Evolutionary conservation across 2,329 filamentous ascomycete species (phyloP), one percentile per base, ranked within the genome.

Genomic region (Cercospora brassicicola): DNA sequence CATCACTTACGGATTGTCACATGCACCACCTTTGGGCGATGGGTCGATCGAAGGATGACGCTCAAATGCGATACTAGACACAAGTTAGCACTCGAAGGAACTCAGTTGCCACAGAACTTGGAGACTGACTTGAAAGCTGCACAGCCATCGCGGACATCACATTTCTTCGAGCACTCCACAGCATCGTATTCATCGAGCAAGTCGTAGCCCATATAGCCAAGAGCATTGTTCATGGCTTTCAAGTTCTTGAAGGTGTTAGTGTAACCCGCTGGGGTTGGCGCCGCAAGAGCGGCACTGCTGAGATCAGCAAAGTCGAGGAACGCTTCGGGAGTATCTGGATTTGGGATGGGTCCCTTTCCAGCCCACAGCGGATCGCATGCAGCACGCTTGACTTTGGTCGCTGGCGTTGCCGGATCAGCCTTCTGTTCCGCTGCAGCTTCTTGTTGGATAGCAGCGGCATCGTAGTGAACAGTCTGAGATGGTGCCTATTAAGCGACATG

Each of bases 41-140:
- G 77, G 76, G 74, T 79, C 79, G 53, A 71, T 66, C 36, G 67
- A 66, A n/a, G 67, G 61, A 18, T 61, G 39, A 39, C 66, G 68
- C 48, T 68, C 68, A 9, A 66, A 68, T 7, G 62, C 64, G 18
- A 53, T 18, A n/a, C 57, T 56, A 8, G 3, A 45, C 3, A 33
- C 11, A 3, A 13, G 13, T 56, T n/a, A 56, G 53, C 53, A 18
- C 48, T 15, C 9, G 3, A 15, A 26, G 0, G 13, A 28, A 31
- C 9, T 56, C 3, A 4, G 23, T 31, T 11, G 53, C 45, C 18
- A 6, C 15, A 13, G 20, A 30, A 30, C n/a, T n/a, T n/a, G n/a
- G 6, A 28, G 3, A 56, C 39, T 62, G 2, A 48, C 53, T 70
- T 68, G 62, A 70, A 66, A 18, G 68, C 61, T 10, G 51, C 26